phyloP scores from a whole-genome alignment of 2,329 filamentous ascomycete species.

The Alternaria gansuensis region DNA sequence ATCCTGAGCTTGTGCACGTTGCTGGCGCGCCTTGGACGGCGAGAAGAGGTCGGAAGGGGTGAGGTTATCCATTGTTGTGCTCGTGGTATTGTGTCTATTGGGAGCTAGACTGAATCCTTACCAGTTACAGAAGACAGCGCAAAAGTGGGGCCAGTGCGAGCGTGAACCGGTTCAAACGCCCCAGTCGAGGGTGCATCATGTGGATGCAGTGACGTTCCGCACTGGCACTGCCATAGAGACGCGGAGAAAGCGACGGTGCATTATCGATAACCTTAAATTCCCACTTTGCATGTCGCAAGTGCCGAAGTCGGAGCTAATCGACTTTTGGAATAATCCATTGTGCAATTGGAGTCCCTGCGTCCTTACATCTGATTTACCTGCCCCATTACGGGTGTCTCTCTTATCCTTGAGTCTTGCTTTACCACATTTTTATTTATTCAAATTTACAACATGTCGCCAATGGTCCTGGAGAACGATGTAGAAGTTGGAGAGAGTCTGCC shows the following conservation, averaged over 20 bases:
- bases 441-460: slow-evolving; percentile 36
- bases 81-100: slow-evolving; percentile 5
- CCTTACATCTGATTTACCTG: slow-evolving; percentile 17
- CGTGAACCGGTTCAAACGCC: slow-evolving; percentile 8
- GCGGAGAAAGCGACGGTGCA: slow-evolving; percentile 21
- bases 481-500: slow-evolving; percentile 53
- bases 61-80: slow-evolving; percentile 46
- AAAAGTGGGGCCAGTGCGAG: slow-evolving; percentile 12
- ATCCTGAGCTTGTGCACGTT: slow-evolving; percentile 84
- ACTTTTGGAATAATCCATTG: slow-evolving; percentile 21
- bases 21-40: slow-evolving; percentile 73
- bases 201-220: slow-evolving; percentile 15
- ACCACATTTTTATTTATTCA: neutral
- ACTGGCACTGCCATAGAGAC: slow-evolving; percentile 19
- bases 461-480: slow-evolving; percentile 45
- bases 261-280: slow-evolving; percentile 51
- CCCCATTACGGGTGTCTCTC: slow-evolving; percentile 9
- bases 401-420: slow-evolving; percentile 11
- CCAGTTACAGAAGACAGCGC: slow-evolving; percentile 7
- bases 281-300: slow-evolving; percentile 25
- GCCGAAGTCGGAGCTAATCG: slow-evolving; percentile 47
- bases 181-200: slow-evolving; percentile 12
- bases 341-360: slow-evolving; percentile 26
- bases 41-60: slow-evolving; percentile 63
- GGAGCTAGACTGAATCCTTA: slow-evolving; percentile 8